Percentiles rank a stretch among this genome's conserved stretches.
Evolutionary conservation across 1,284 basidiomycete genomes (phyloP).

Genomic region (Ustilago esculenta): DNA sequence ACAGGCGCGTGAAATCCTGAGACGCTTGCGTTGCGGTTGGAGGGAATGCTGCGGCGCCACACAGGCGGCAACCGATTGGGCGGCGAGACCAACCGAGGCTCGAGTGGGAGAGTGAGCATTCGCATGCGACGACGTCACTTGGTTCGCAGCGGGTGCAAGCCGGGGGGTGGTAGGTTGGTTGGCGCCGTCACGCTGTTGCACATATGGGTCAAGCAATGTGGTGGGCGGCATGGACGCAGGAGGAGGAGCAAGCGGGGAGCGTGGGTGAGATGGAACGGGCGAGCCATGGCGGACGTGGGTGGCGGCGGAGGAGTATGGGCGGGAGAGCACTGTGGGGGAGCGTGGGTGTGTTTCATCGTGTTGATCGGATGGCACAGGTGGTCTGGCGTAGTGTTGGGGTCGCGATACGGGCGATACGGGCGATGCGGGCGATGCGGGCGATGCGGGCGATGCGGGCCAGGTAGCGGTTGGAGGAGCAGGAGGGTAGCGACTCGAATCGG

Average conservation of each 20-base stretch:
- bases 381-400: conserved; percentile 3
- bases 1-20: conserved; percentile 49
- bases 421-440: too few relatives aligned
- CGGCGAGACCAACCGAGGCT: not conserved
- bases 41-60: conserved; percentile 7
- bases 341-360: not conserved
- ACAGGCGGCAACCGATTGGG: not conserved
- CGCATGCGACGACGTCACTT: not conserved
- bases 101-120: too few relatives aligned
- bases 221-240: not conserved
- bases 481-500: not conserved
- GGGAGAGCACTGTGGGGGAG: not conserved
- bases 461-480: not conserved
- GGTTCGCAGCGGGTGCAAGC: not conserved
- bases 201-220: not conserved
- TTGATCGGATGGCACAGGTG: conserved; percentile 7
- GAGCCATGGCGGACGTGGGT: not conserved
- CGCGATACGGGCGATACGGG: too few relatives aligned
- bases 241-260: not conserved
- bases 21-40: conserved; percentile 40
- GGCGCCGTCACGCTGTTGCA: not conserved
- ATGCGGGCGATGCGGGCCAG: not conserved
- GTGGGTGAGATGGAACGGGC: not conserved
- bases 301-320: not conserved
- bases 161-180: not conserved